Evolutionary conservation across 1,284 basidiomycete genomes (phyloP), one percentile per base, ranked within the genome.

Genomic region (Pascua sp.): DNA sequence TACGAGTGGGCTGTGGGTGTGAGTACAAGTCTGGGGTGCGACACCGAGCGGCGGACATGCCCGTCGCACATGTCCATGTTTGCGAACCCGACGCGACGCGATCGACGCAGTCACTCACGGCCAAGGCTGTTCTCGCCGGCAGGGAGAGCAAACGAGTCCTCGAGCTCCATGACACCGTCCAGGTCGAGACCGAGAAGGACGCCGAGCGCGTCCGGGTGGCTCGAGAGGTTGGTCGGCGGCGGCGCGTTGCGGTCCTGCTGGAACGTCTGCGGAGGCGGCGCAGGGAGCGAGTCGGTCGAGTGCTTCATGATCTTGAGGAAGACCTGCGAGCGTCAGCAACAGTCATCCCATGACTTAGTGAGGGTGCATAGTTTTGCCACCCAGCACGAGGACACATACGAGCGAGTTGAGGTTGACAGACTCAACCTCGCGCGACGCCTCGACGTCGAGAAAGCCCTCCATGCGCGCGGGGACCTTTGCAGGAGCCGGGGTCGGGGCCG

Each of bases 231-330:
- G n/a, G 72, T 76, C n/a, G 64, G 55, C 3, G 73, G 73, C 15
- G 73, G 72, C 17, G 70, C 67, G 53, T 73, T 70, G 52, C 72
- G 63, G 59, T 76, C 73, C 52, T 68, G 65, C 52, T 69, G 66
- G 42, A 67, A 65, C 11, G 66, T 56, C 13, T 67, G 59, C 16
- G 65, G 62, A 32, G 69, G 73, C 53, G 66, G 72, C 45, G 67
- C 67, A 40, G 62, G 69, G 47, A 77, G 65, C 15, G 73, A 61
- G 64, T 80, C 80, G 55, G 77, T 77, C 13, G 79, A 76, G 72
- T 81, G 80, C 80, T 96, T 95, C 70, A 94, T 82, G 61, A 97
- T 94, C 81, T 96, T 96, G 61, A 90, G 85, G 55, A 94, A 86
- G 51, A 91, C 91, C 91, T 95, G 69, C 37, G 37, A 18, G 48